Percentiles rank a stretch among this genome's conserved stretches.
Conservation (phyloP, 192 early-diverging fungal genomes). For the Backusella australiensis region DNA sequence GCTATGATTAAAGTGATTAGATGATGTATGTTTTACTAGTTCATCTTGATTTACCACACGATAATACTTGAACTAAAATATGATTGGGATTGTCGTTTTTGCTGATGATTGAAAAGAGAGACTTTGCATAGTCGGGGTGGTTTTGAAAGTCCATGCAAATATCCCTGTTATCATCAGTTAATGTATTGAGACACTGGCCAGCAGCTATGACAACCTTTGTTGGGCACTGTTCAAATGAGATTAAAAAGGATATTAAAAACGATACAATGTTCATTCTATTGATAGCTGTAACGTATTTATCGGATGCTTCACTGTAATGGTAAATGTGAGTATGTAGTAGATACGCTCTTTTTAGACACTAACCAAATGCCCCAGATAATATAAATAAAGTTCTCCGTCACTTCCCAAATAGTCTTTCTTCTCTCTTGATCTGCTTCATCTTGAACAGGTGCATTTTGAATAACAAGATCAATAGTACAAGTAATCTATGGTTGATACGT, state of each 20-base stretch:
- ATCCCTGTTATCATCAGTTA: constrained; percentile 75
- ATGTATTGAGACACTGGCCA: constrained; percentile 76
- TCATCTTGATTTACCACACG: constrained; percentile 43
- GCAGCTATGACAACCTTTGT: constrained; percentile 49
- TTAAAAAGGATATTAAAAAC: constrained; percentile 72
- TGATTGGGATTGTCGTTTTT: constrained; percentile 47
- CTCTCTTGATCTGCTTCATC: constrained; percentile 37
- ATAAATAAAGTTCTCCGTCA: constrained; percentile 56
- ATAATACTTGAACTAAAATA: constrained; percentile 65
- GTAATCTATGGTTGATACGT: constrained; percentile 19
- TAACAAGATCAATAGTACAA: constrained; percentile 29
- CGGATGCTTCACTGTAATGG: constrained; percentile 62
- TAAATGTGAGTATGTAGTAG: background rate
- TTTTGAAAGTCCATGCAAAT: constrained; percentile 56
- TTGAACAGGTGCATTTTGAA: constrained; percentile 30
- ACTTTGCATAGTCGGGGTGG: constrained; percentile 53
- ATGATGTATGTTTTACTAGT: background rate
- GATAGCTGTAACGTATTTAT: constrained; percentile 62
- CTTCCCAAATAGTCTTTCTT: constrained; percentile 54
- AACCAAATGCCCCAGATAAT: constrained; percentile 53
- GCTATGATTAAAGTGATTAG: constrained; percentile 13
- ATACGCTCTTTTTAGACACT: background rate
- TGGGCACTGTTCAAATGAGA: constrained; percentile 43
- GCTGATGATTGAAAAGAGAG: constrained; percentile 46
- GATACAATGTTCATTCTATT: constrained; percentile 59